Percentiles rank a stretch among this genome's conserved stretches.
Conservation (phyloP, 805 yeast genomes). For the Millerozyma miso region DNA sequence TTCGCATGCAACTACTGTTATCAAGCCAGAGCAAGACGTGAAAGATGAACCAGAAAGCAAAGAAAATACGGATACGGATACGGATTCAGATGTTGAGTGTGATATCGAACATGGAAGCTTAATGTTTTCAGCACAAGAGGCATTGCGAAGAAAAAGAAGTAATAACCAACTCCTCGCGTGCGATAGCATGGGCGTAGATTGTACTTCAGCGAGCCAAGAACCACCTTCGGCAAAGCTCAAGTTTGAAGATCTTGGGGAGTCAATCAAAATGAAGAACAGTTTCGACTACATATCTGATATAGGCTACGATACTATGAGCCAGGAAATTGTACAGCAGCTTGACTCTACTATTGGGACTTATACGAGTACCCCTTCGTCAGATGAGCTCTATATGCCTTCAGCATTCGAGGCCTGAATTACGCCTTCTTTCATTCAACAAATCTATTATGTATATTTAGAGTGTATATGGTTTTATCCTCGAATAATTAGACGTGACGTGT, state of each 20-base stretch:
- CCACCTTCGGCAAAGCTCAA: not conserved
- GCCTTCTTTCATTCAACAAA: too few species aligned
- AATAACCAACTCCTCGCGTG: not conserved
- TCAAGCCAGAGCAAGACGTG: too few species aligned
- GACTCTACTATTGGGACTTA: conserved; percentile 1
- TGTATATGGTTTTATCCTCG: too few species aligned
- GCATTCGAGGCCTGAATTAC: not conserved
- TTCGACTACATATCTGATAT: conserved; percentile 1
- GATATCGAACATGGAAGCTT: not conserved
- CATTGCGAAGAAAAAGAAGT: not conserved
- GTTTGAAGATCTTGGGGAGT: not conserved
- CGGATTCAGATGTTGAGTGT: not conserved
- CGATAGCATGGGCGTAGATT: not conserved
- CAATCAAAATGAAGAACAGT: not conserved
- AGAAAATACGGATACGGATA: not conserved
- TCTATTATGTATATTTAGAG: too few species aligned
- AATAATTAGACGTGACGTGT: not conserved
- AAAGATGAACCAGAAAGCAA: not conserved
- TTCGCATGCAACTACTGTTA: not conserved
- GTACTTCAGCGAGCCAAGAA: not conserved
- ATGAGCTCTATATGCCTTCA: not conserved
- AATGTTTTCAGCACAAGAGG: not conserved
- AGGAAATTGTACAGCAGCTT: conserved; percentile 1
- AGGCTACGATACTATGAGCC: conserved; percentile 2
- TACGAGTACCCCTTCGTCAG: conserved; percentile 2